phyloP scores from a whole-genome alignment of 176 grass and related monocot genomes.

The Metroxylon sagu region DNA sequence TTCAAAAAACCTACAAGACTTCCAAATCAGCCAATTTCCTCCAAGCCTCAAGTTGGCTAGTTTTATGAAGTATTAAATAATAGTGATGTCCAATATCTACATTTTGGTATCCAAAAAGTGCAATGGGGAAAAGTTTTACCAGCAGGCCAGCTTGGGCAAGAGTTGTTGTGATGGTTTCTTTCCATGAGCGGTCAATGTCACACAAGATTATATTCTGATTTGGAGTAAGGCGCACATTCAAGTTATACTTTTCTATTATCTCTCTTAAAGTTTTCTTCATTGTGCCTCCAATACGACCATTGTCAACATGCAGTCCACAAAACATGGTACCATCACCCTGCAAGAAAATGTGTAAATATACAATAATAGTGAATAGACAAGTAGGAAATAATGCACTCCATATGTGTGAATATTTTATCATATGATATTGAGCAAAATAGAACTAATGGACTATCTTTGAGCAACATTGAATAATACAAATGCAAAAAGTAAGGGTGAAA shows the following conservation, averaged over 20 bases:
- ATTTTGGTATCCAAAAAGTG: too few relatives aligned
- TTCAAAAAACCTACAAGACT: too few relatives aligned
- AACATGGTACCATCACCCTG: constrained; percentile 92
- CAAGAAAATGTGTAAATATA: constrained; percentile 2
- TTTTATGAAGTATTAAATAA: too few relatives aligned
- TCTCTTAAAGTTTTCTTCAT: constrained; percentile 81
- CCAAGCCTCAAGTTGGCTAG: too few relatives aligned
- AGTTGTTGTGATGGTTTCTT: constrained; percentile 43
- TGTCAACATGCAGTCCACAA: constrained; percentile 93
- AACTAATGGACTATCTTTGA: too few relatives aligned
- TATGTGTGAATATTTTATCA: too few relatives aligned
- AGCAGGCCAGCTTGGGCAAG: constrained; percentile 75
- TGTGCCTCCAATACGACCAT: constrained; percentile 67
- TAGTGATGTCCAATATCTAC: too few relatives aligned
- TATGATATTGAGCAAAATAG: too few relatives aligned
- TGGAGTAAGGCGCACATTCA: constrained; percentile 79
- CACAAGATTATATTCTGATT: constrained; percentile 94
- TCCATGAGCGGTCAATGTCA: constrained; percentile 71
- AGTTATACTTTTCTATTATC: constrained; percentile 87
- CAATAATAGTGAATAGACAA: background rate
- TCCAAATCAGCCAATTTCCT: too few relatives aligned
- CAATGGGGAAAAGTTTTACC: constrained; percentile 40
- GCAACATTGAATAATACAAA: too few relatives aligned
- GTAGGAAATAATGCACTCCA: too few relatives aligned
- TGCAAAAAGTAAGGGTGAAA: too few relatives aligned